Base-by-base conservation (phyloP, 495 filamentous ascomycete genomes). In the Chaetomium fimeti region DNA sequence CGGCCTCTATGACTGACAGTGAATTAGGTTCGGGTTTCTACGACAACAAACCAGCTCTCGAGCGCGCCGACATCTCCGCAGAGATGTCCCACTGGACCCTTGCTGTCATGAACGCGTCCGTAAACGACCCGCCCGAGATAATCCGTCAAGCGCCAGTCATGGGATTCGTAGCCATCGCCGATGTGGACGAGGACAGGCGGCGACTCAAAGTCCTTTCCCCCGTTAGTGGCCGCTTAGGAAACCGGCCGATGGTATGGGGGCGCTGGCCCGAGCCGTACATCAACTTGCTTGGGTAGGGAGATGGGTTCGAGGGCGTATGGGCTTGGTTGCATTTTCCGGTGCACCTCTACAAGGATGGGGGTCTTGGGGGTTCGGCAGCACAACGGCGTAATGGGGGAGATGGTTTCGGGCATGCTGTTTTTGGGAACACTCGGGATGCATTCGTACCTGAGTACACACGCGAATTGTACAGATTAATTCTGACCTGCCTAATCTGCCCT, bases 111-210 rank as follows among this genome's bases (percentile, higher is more conserved):
- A 85, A 90, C 56, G 89, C 88, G 1, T 78, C 87, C 1, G 71
- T 84, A 2, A 84, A 81, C 5, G 90, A 92, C 57, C 78, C 81
- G 5, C 81, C 87, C 9, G 85, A 91, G 43, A 82, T 85, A 6
- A 87, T 98, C 51, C 86, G 90, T 15, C 90, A 94, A 67, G 88
- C 93, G 0, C 91, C 88, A 47, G 87, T 97, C 22, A 88, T 95
- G 81, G 94, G 94, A 7, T 98, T 95, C 75, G 83, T 97, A 43
- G 96, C 95, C 71, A 88, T 99, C 38, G 85, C 89, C 0, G 90
- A 94, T 56, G 92, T 98, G 9, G 93, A 99, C 67, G 88, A 88
- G 55, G 88, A 91, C 59, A 90, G 90, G 76, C 86, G 87, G 60
- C 89, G 88, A 73, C 79, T 98, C 57, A 88, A 90, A 64, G 81